Evolutionary conservation across 2,329 filamentous ascomycete species (phyloP), one percentile per base, ranked within the genome.

Genomic region (Tolypocladium guangdongense): DNA sequence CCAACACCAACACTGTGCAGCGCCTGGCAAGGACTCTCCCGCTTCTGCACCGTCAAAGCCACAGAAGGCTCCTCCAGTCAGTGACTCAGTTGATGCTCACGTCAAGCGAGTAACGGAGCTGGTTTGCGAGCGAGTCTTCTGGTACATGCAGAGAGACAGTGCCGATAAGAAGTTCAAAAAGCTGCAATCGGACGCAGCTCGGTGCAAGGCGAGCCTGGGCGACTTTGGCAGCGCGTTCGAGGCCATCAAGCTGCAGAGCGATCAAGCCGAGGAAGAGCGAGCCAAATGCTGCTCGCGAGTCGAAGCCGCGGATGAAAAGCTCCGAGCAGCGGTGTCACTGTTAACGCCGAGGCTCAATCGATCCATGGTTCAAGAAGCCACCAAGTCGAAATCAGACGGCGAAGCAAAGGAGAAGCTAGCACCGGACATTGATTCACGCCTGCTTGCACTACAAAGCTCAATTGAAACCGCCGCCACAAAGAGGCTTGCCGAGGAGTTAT

Each of bases 191-290:
- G 60, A 62, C 16, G 52, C 58, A 32, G 55, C 57, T 6, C 58
- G 58, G 2, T 58, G 53, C 16, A 49, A 48, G 4, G 49, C 56
- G 1, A 58, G 49, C 52, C 56, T 56, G 35, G 14, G 52, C 12
- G 66, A 68, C 33, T 64, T 61, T 24, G 24, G 52, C 8, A 62
- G 59, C 8, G 54, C 59, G 11, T 38, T 52, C 7, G 56, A 63
- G 0, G 32, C 64, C 7, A 49, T 63, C 20, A 52, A 50, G 7
- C 43, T 49, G 12, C 57, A 64, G 30, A 50, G 58, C 30, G 56
- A 57, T 4, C 47, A 20, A 11, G 54, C 51, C 18, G 54, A 50
- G 30, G 54, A 55, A 10, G 54, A 59, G 1, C 58, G 39, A 3
- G 43, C 32, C 7, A 59, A 38, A 36, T 57, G n/a, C 22, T 52